Conservation (phyloP, 352 stramenopile genomes). For the Globisporangium perplexum region DNA sequence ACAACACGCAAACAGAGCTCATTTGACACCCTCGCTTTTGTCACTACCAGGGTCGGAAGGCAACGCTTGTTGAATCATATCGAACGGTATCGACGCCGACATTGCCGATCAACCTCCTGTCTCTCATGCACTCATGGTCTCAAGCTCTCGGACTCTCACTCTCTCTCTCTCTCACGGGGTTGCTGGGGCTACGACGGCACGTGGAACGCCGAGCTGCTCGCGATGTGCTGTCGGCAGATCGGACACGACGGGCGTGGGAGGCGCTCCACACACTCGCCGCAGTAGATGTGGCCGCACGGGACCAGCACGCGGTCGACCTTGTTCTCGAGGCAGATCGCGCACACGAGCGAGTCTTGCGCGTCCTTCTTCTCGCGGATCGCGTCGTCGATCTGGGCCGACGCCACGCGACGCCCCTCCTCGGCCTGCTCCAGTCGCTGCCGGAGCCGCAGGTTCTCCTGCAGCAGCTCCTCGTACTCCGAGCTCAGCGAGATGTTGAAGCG, state of each 20-base stretch:
- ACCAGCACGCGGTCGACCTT: slow-evolving; percentile 79
- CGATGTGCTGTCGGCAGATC: slow-evolving; percentile 61
- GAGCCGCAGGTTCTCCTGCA: slow-evolving; percentile 59
- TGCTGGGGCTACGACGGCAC: slow-evolving; percentile 61
- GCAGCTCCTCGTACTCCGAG: slow-evolving; percentile 53
- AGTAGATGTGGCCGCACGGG: slow-evolving; percentile 83
- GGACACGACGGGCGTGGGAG: slow-evolving; percentile 61
- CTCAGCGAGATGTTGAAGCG: slow-evolving; percentile 69
- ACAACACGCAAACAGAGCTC: too few species aligned
- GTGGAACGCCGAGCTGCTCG: slow-evolving; percentile 57
- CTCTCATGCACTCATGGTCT: too few species aligned
- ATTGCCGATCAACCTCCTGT: too few species aligned
- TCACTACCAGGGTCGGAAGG: too few species aligned
- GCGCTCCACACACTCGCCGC: slow-evolving; percentile 48
- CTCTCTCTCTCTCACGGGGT: too few species aligned
- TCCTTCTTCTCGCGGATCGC: slow-evolving; percentile 73
- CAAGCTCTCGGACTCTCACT: too few species aligned
- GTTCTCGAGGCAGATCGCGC: slow-evolving; percentile 77
- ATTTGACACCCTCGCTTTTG: background rate
- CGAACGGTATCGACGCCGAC: too few species aligned
- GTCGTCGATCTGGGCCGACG: slow-evolving; percentile 57
- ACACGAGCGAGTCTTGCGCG: slow-evolving; percentile 63
- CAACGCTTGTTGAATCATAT: too few species aligned
- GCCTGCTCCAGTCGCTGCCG: slow-evolving; percentile 54
- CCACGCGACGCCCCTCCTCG: slow-evolving; percentile 52